Conservation (phyloP, 148 eudicot genomes). For the Amaranthus hypochondriacus region DNA sequence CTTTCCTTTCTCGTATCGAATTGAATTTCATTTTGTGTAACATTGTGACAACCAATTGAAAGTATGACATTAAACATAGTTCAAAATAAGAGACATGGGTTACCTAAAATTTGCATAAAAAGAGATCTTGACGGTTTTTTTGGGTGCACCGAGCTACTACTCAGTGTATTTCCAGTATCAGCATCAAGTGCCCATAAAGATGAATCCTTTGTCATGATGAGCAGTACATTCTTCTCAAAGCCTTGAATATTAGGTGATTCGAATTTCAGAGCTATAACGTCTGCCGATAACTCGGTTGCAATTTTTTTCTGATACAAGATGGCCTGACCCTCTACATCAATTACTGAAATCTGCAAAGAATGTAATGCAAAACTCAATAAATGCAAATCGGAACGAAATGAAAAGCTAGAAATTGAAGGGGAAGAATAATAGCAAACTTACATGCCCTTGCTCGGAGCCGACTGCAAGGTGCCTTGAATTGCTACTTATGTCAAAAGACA, state of each 20-base stretch:
- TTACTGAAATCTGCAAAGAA: slow-evolving; percentile 57
- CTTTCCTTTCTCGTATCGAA: too few relatives aligned
- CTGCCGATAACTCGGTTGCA: slow-evolving; percentile 61
- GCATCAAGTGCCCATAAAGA: slow-evolving; percentile 66
- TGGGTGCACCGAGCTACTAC: slow-evolving; percentile 56
- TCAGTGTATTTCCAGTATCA: slow-evolving; percentile 68
- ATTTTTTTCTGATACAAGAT: slow-evolving; percentile 62
- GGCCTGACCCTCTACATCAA: slow-evolving; percentile 58
- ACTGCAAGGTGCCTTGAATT: slow-evolving; percentile 62
- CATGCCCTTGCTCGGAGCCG: slow-evolving; percentile 90
- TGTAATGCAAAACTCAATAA: neutral
- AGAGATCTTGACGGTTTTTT: slow-evolving; percentile 81
- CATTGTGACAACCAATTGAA: neutral
- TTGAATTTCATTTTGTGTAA: too few relatives aligned
- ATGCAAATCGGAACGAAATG: neutral
- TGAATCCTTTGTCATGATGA: slow-evolving; percentile 77
- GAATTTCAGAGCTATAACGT: slow-evolving; percentile 67
- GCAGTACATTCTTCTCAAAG: slow-evolving; percentile 69
- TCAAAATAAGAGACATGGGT: neutral
- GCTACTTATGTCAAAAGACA: slow-evolving; percentile 40
- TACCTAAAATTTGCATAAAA: slow-evolving; percentile 79
- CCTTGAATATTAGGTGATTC: slow-evolving; percentile 66
- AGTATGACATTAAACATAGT: neutral
- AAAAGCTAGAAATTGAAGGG: slow-evolving; percentile 7
- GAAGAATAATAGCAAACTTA: slow-evolving; percentile 35